Percentiles rank a stretch among this genome's conserved stretches.
These are phyloP conservation scores for Zygosaccharomyces gambellarensis DNA, from an alignment of 805 yeast species.

Conservation along the genomic window DNA sequence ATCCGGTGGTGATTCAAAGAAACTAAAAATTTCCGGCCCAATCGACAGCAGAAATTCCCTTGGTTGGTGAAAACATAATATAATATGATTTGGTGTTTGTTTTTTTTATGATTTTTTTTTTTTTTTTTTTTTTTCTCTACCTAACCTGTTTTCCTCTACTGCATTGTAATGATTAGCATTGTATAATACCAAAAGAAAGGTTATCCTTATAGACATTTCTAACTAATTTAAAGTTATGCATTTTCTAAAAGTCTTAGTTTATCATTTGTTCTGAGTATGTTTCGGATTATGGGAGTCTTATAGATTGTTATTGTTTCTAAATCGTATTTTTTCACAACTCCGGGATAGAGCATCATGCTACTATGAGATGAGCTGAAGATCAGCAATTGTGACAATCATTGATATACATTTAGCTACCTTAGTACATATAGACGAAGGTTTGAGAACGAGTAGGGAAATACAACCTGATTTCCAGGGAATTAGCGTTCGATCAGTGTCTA, in stretches of 20 bases:
- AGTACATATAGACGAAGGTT: too few species aligned
- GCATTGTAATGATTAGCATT: not conserved
- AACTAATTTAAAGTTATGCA: not conserved
- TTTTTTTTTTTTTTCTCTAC: not conserved
- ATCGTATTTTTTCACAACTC: not conserved
- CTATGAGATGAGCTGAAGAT: not conserved
- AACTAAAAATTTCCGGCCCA: slow-evolving; percentile 11
- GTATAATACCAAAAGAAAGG: not conserved
- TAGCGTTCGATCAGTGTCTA: too few species aligned
- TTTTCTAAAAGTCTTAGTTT: not conserved
- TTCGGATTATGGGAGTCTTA: not conserved
- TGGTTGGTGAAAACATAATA: slow-evolving; percentile 9
- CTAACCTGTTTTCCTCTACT: not conserved
- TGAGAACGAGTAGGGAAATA: too few species aligned
- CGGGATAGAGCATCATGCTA: not conserved
- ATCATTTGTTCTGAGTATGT: not conserved
- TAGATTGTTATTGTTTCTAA: not conserved
- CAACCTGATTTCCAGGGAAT: too few species aligned
- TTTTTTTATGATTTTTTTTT: not conserved
- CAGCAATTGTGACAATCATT: not conserved
- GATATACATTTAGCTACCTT: not conserved
- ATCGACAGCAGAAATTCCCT: slow-evolving; percentile 11
- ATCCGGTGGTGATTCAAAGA: slow-evolving; percentile 7
- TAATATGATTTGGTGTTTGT: not conserved
- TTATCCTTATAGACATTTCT: not conserved